Evolutionary conservation across 2,329 filamentous ascomycete genomes (phyloP), one percentile per base, ranked within the genome.

Genomic region (Neocatenulostroma microsporum): DNA sequence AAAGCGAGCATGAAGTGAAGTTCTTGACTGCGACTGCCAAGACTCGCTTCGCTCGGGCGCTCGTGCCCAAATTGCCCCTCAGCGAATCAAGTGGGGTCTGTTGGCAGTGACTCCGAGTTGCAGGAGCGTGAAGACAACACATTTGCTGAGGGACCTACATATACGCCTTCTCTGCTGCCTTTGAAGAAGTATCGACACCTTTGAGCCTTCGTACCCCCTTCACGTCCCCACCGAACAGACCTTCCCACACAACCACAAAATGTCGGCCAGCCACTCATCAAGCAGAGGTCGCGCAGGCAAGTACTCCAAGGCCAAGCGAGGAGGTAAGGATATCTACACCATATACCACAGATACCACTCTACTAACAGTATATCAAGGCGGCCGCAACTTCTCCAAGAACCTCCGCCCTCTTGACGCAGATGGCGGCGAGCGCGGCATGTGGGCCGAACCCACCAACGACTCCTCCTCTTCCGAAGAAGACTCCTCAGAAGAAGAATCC

Each of bases 381-480:
- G 91, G 91, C 57, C 94, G 95, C 67, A 82, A 94, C 58, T 98
- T 93, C 69, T 95, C 88, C 49, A 82, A 86, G 49, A 81, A 95
- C 61, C 78, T 96, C 30, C 80, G 84, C 62, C 88, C 88, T 14
- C 68, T 91, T 55, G 88, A 95, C 56, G 80, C 80, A 50, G 84
- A 96, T 57, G 91, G 89, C 51, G 91, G 91, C 56, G 79, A 85
- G 51, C 72, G 89, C 45, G 80, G 82, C 70, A 89, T 94, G 75
- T 94, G 89, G 84, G 79, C 75, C 58, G 76, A 79, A 58, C 66
- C 76, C 56, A 42, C 39, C 28, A 70, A 73, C 34, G 67, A 73
- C 21, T 70, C 76, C 10, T 69, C 72, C 19, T 62, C 61, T 3
- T 70, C 76, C 32, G 62, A 64, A 19, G 50, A 69, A 23, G 69